Conservation (phyloP, 2,329 filamentous ascomycete species). For the Fusarium sulawesiense region DNA sequence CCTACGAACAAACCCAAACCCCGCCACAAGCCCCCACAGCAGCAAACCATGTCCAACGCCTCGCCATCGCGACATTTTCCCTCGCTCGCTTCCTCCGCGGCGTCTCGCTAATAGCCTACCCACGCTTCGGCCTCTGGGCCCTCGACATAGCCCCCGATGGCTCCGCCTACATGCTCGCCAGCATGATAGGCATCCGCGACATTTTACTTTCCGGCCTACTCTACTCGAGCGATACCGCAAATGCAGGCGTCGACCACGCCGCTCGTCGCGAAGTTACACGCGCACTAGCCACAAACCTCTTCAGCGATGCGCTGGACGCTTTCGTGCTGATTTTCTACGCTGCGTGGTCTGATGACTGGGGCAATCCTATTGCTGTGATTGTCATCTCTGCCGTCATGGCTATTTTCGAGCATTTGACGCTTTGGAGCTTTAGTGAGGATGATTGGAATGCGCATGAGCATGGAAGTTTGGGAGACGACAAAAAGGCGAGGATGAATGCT, state of each 20-base stretch:
- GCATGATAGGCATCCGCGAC: slow-evolving; percentile 49
- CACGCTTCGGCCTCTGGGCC: slow-evolving; percentile 46
- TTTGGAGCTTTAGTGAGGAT: slow-evolving; percentile 50
- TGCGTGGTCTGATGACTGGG: slow-evolving; percentile 48
- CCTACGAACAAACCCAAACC: neutral
- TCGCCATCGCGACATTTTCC: slow-evolving; percentile 42
- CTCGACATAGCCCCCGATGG: slow-evolving; percentile 47
- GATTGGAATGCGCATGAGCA: slow-evolving; percentile 37
- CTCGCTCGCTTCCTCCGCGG: slow-evolving; percentile 47
- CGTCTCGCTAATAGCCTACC: slow-evolving; percentile 45
- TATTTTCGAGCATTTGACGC: slow-evolving; percentile 49
- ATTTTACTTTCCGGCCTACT: slow-evolving; percentile 48
- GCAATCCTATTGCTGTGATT: slow-evolving; percentile 47
- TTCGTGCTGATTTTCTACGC: slow-evolving; percentile 51
- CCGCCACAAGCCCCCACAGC: slow-evolving; percentile 20
- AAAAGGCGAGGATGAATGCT: slow-evolving; percentile 48
- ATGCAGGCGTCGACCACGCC: slow-evolving; percentile 17
- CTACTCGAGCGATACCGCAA: slow-evolving; percentile 41
- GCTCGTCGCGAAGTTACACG: slow-evolving; percentile 46
- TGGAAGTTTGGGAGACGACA: slow-evolving; percentile 44
- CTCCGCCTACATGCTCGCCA: slow-evolving; percentile 47
- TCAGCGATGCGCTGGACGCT: slow-evolving; percentile 51
- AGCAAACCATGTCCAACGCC: slow-evolving; percentile 36
- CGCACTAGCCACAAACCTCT: slow-evolving; percentile 47
- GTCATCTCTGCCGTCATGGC: slow-evolving; percentile 48